phyloP scores from a whole-genome alignment of 208 protist species.

The Vickermania spadyakhi region DNA sequence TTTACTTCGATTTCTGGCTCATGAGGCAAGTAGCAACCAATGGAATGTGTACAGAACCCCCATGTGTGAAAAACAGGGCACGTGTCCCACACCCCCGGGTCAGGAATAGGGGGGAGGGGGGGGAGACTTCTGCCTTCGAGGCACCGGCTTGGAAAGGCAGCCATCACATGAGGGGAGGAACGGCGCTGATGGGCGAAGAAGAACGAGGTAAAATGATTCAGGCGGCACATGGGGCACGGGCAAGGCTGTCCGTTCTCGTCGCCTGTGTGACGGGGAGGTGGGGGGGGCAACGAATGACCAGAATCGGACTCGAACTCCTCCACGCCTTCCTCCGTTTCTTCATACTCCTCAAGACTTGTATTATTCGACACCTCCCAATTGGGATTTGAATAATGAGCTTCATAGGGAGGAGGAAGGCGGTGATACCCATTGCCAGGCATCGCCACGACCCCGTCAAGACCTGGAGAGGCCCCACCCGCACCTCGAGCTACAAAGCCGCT shows the following conservation, averaged over 20 bases:
- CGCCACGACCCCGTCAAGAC: no score
- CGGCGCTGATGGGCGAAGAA: slow-evolving; percentile 68
- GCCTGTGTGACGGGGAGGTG: neutral
- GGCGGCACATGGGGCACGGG: slow-evolving; percentile 58
- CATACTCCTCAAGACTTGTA: no score
- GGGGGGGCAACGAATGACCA: no score
- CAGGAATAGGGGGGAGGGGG: slow-evolving; percentile 19
- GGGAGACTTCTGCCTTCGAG: slow-evolving; percentile 31
- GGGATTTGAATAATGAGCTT: no score
- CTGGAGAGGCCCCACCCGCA: no score
- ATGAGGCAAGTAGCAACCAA: slow-evolving; percentile 72
- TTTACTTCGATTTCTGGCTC: neutral
- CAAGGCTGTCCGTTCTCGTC: slow-evolving; percentile 14
- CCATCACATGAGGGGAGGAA: slow-evolving; percentile 70
- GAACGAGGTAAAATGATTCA: slow-evolving; percentile 47
- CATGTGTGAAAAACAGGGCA: slow-evolving; percentile 65
- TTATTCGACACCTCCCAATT: no score
- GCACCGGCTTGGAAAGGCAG: slow-evolving; percentile 51
- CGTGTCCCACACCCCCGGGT: slow-evolving; percentile 11
- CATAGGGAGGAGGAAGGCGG: no score
- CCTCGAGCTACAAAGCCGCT: no score
- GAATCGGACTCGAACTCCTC: no score
- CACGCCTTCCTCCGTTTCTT: no score
- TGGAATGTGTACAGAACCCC: slow-evolving; percentile 72
- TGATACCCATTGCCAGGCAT: no score